phyloP scores from a whole-genome alignment of 495 filamentous ascomycete genomes.

The Penicillium longicatenatum region DNA sequence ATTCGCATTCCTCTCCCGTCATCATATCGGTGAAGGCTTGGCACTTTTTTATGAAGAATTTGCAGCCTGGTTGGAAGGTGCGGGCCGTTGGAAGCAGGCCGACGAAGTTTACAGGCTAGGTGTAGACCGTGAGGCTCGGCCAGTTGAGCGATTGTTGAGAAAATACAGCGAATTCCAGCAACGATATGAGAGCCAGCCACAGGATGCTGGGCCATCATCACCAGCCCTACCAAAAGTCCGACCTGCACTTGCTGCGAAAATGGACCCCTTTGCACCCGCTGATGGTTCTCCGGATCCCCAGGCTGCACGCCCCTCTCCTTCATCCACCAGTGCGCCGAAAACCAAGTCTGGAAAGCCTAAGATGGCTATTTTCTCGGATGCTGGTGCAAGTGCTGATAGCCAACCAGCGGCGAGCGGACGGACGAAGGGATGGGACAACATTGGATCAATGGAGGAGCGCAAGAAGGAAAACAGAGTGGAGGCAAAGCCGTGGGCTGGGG shows the following conservation, averaged over 20 bases:
- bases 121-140: conserved; percentile 83
- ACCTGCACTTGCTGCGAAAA: conserved; percentile 82
- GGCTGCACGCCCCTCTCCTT: conserved; percentile 48
- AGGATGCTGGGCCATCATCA: conserved; percentile 69
- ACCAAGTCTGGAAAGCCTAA: conserved; percentile 71
- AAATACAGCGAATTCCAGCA: conserved; percentile 91
- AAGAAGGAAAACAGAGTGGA: conserved; percentile 93
- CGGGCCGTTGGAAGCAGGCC: conserved; percentile 85
- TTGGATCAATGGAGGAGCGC: conserved; percentile 79
- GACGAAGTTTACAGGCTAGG: conserved; percentile 91
- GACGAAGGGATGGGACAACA: conserved; percentile 86
- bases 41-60: conserved; percentile 99
- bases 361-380: conserved; percentile 88
- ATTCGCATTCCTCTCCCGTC: conserved; percentile 86
- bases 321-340: conserved; percentile 52
- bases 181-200: conserved; percentile 64
- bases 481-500: conserved; percentile 87
- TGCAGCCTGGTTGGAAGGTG: conserved; percentile 85
- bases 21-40: conserved; percentile 81
- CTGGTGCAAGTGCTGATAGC: conserved; percentile 43
- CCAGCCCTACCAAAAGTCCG: conserved; percentile 83
- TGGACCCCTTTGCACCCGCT: conserved; percentile 70
- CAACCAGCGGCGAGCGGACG: conserved; percentile 46
- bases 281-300: conserved; percentile 63
- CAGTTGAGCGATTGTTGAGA: conserved; percentile 74